Base-by-base conservation (phyloP, 345 rosid genomes). In the Noccaea bulbosa region DNA sequence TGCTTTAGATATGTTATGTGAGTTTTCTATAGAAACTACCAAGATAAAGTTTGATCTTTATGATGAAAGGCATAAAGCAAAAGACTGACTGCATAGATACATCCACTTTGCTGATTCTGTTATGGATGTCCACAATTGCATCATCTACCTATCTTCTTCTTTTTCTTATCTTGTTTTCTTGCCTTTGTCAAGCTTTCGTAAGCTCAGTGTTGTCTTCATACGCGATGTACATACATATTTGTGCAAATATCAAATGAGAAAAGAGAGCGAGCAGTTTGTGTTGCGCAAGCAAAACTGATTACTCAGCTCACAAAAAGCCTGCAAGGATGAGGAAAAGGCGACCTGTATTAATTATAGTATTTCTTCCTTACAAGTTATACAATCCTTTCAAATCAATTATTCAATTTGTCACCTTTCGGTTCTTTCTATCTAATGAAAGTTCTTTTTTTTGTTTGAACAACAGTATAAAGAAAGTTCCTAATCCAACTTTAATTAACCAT, bases 281-380 rank as follows among this genome's bases (percentile, higher is more conserved):
- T 8, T 33, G 60, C 41, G 41, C 61, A 56, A 56, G 61, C 61
- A 56, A 56, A 58, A 33, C 22, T 27, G 51, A 43, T 61, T 16
- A 47, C 33, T 17, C 41, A 34, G 44, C 55, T 12, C 47, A 64
- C 46, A 64, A 50, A 67, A 67, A 43, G 43, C 41, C 43, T 55
- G 61, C 24, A 51, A 51, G 30, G 12, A 12, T 5, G 24, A 46
- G 10, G 2, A 30, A 50, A 50, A 50, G 9, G 56, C 24, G 46
- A 48, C 47, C 40, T 27, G 30, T 17, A 62, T 44, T 5, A 7
- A 46, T 7, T 8, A 15, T 11, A 60, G 5, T 61, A 60, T 44
- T 32, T 32, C 27, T 62, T 45, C 45, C 67, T 45, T 62, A 32
- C 54, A 62, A 62, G 67, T 62, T 32, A 62, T 14, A 37, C 30